A percentile compares a stretch with the other conserved stretches of the same genome.
Conservation (phyloP, 2,329 filamentous ascomycete genomes). For the Penicillium sp. region DNA sequence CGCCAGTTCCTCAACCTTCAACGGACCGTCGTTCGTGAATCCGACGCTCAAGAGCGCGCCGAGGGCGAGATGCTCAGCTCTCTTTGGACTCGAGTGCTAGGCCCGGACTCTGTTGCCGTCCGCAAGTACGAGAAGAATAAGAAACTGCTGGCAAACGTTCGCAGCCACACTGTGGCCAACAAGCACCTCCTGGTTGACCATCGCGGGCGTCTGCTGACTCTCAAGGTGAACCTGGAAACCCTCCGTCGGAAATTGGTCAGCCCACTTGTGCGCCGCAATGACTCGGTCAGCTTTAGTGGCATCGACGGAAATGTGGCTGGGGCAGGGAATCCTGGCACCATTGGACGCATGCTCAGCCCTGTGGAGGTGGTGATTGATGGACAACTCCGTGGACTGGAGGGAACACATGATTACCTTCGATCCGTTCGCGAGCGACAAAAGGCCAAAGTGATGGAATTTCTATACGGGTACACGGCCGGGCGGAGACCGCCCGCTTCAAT, state of each 20-base stretch:
- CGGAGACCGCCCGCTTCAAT: conserved; percentile 26
- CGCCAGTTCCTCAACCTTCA: conserved; percentile 83
- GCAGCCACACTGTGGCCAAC: conserved; percentile 76
- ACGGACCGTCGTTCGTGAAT: conserved; percentile 76
- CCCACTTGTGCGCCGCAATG: conserved; percentile 68
- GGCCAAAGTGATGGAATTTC: conserved; percentile 70
- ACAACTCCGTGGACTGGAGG: conserved; percentile 76
- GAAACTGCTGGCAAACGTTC: conserved; percentile 68
- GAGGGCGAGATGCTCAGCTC: conserved; percentile 76
- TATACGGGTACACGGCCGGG: conserved; percentile 54
- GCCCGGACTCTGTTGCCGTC: conserved; percentile 66
- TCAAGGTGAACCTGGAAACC: conserved; percentile 83
- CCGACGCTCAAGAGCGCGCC: conserved; percentile 69
- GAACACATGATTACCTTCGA: conserved; percentile 71
- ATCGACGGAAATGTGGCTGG: conserved; percentile 19
- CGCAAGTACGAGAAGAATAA: conserved; percentile 90
- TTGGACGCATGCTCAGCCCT: conserved; percentile 56
- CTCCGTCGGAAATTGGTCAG: conserved; percentile 75
- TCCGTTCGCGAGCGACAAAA: conserved; percentile 73
- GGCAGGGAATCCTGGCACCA: conserved; percentile 18
- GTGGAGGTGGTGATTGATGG: conserved; percentile 59
- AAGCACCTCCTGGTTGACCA: conserved; percentile 82
- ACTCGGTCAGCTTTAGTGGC: conserved; percentile 42
- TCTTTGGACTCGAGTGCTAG: conserved; percentile 80
- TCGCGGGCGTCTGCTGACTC: conserved; percentile 71